Evolutionary conservation across 2,329 filamentous ascomycete species (phyloP).

Genomic region (Claviceps spartinae): DNA sequence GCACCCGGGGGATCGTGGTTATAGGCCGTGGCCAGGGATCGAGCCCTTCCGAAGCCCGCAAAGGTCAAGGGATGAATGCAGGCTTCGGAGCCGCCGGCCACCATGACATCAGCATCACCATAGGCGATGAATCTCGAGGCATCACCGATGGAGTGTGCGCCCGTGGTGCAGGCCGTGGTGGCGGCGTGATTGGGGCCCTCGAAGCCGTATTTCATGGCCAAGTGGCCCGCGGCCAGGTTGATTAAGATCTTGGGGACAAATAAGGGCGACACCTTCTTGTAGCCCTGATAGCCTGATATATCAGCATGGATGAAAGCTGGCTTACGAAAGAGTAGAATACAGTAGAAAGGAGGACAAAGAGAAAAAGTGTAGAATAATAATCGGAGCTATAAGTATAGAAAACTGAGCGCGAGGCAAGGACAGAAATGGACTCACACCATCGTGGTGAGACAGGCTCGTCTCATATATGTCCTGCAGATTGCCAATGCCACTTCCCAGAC

Average conservation of each 20-base stretch:
- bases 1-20: conserved; percentile 58
- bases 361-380: background rate
- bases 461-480: conserved; percentile 84
- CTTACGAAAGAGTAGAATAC: too few species aligned
- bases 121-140: conserved; percentile 84
- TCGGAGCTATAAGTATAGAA: background rate
- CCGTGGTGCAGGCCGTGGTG: conserved; percentile 92
- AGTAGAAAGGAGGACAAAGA: background rate
- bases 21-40: conserved; percentile 71
- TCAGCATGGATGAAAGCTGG: too few species aligned
- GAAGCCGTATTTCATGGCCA: conserved; percentile 86
- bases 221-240: conserved; percentile 87
- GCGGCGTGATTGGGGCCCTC: conserved; percentile 83
- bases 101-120: conserved; percentile 87
- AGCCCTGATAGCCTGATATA: conserved; percentile 45
- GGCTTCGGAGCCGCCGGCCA: conserved; percentile 88
- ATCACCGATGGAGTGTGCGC: conserved; percentile 87
- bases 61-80: conserved; percentile 92
- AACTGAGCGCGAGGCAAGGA: background rate
- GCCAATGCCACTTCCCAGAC: conserved; percentile 88
- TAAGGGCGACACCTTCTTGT: conserved; percentile 81
- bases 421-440: conserved; percentile 40
- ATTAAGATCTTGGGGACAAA: conserved; percentile 90
- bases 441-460: conserved; percentile 63
- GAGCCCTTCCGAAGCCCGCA: conserved; percentile 77